phyloP scores from a whole-genome alignment of 441 rosid genomes.

The Monsonia emarginata region DNA sequence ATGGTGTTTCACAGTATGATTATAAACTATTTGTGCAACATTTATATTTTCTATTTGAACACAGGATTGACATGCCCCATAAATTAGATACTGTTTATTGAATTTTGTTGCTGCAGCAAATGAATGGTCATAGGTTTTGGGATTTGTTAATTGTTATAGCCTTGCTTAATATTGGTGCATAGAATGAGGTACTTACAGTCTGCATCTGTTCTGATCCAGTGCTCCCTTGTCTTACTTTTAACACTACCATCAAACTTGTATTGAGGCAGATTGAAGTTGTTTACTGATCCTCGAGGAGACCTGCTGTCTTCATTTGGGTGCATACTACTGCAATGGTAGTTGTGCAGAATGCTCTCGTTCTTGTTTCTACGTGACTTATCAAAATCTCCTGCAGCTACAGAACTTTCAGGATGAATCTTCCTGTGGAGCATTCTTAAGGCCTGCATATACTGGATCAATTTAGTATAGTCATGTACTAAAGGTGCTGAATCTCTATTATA shows the following conservation, averaged over 20 bases:
- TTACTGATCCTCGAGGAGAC: too few relatives aligned
- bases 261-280: neutral
- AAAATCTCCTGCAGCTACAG: conserved; percentile 26
- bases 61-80: too few relatives aligned
- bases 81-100: too few relatives aligned
- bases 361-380: conserved; percentile 13
- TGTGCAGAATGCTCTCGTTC: conserved; percentile 8
- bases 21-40: neutral
- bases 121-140: neutral
- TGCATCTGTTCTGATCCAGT: conserved; percentile 2
- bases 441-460: conserved; percentile 29
- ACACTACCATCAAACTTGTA: neutral
- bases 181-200: neutral
- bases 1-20: neutral
- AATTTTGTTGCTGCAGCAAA: too few relatives aligned
- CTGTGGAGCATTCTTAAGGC: conserved; percentile 51
- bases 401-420: conserved; percentile 67
- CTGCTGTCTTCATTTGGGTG: neutral
- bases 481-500: too few relatives aligned
- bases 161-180: neutral
- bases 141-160: too few relatives aligned
- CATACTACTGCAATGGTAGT: neutral
- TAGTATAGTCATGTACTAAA: neutral
- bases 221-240: neutral
- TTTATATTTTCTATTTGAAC: neutral